These are phyloP conservation scores for Nidula niveotomentosa DNA, from an alignment of 1,284 basidiomycete species.

Conservation along the genomic window DNA sequence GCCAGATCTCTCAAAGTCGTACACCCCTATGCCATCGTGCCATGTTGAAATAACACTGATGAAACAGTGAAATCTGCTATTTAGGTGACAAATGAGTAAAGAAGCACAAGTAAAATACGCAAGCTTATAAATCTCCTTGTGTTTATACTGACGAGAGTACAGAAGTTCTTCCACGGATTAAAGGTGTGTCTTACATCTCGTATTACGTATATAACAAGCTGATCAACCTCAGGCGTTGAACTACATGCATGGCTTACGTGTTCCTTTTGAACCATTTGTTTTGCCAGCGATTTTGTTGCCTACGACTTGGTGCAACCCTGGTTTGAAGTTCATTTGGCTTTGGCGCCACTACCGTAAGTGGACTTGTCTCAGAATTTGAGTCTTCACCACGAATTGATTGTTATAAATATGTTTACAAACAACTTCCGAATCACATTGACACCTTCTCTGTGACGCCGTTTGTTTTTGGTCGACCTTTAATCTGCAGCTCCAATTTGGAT, in stretches of 20 bases:
- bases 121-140: too few relatives aligned
- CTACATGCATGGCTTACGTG: too few relatives aligned
- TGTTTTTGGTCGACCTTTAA: slow-evolving; percentile 30
- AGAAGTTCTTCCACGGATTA: too few relatives aligned
- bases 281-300: not conserved
- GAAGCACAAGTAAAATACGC: too few relatives aligned
- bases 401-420: not conserved
- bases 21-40: too few relatives aligned
- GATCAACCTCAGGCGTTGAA: not conserved
- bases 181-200: too few relatives aligned
- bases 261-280: not conserved
- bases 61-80: too few relatives aligned
- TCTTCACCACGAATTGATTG: not conserved
- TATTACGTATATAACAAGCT: too few relatives aligned
- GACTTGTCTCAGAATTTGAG: not conserved
- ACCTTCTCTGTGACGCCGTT: slow-evolving; percentile 44
- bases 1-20: too few relatives aligned
- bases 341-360: not conserved
- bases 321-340: not conserved
- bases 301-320: not conserved
- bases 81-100: too few relatives aligned
- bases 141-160: too few relatives aligned
- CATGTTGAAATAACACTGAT: too few relatives aligned
- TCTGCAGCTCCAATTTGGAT: slow-evolving; percentile 47
- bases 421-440: slow-evolving; percentile 24